These are phyloP conservation scores for Tolypocladium pustulatum DNA, from an alignment of 2,329 filamentous ascomycete species.

Conservation along the genomic window DNA sequence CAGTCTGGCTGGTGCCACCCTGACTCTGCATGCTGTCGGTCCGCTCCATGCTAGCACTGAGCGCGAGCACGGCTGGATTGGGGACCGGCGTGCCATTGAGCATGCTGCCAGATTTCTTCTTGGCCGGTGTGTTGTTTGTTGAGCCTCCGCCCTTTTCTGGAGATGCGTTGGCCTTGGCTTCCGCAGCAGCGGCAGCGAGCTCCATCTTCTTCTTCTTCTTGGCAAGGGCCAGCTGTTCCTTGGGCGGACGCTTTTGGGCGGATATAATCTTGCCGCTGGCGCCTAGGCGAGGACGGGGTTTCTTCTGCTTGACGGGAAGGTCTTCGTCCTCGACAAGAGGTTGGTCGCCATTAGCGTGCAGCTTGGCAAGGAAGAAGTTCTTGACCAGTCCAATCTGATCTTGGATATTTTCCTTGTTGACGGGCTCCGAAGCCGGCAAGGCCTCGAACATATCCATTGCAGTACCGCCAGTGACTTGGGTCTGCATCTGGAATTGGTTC, in stretches of 20 bases:
- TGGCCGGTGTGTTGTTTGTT: constrained; percentile 32
- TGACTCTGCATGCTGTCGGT: constrained; percentile 47
- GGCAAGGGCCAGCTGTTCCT: constrained; percentile 72
- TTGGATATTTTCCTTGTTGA: constrained; percentile 68
- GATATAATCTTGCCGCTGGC: constrained; percentile 78
- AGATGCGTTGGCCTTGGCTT: constrained; percentile 28
- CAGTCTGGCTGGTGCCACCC: constrained; percentile 51
- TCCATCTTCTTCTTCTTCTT: constrained; percentile 82
- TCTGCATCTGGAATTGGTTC: constrained; percentile 72
- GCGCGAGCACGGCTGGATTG: constrained; percentile 28
- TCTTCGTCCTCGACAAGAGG: constrained; percentile 91
- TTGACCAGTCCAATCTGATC: constrained; percentile 79
- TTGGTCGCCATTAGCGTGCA: constrained; percentile 71
- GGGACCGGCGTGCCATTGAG: constrained; percentile 23
- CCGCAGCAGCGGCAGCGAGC: constrained; percentile 37
- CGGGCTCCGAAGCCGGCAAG: constrained; percentile 60
- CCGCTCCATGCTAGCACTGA: constrained; percentile 44
- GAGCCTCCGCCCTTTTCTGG: constrained; percentile 22
- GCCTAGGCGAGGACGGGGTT: constrained; percentile 52
- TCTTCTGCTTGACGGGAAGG: constrained; percentile 82
- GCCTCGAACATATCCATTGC: constrained; percentile 54
- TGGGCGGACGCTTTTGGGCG: constrained; percentile 70
- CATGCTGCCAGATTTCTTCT: constrained; percentile 38
- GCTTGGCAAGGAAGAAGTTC: constrained; percentile 82
- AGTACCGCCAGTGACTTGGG: constrained; percentile 47